These are phyloP conservation scores for Boletellus ananas DNA, from an alignment of 768 basidiomycete genomes.

Conservation along the genomic window DNA sequence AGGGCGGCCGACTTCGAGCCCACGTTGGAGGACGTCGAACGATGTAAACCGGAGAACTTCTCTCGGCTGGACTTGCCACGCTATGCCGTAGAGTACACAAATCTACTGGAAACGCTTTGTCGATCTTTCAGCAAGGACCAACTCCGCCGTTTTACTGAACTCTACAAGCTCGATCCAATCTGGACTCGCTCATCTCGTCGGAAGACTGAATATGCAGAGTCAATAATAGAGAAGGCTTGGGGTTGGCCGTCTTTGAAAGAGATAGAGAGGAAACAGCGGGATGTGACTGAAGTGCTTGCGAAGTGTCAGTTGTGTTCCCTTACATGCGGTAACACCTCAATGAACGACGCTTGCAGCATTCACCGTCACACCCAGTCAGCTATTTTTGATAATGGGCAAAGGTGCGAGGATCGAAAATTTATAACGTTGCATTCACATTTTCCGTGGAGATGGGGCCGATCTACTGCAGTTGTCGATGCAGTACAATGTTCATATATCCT, in stretches of 20 bases:
- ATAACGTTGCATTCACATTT: slow-evolving; percentile 9
- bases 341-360: slow-evolving; percentile 41
- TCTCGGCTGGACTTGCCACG: slow-evolving; percentile 38
- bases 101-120: slow-evolving; percentile 50
- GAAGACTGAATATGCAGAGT: slow-evolving; percentile 41
- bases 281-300: slow-evolving; percentile 44
- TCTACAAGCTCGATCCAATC: slow-evolving; percentile 41
- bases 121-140: slow-evolving; percentile 64
- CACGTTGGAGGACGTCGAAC: slow-evolving; percentile 60
- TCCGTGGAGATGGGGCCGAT: slow-evolving; percentile 55
- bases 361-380: slow-evolving; percentile 51
- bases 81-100: slow-evolving; percentile 53
- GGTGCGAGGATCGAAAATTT: slow-evolving; percentile 35
- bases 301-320: slow-evolving; percentile 39
- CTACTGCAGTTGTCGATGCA: slow-evolving; percentile 55
- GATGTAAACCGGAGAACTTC: slow-evolving; percentile 42
- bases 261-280: slow-evolving; percentile 46
- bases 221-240: slow-evolving; percentile 66
- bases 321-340: background rate
- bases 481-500: slow-evolving; percentile 60
- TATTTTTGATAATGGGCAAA: slow-evolving; percentile 71
- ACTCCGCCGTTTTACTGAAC: slow-evolving; percentile 48
- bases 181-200: slow-evolving; percentile 33
- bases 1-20: slow-evolving; percentile 43
- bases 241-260: slow-evolving; percentile 59